These are phyloP conservation scores for Xeromyces bisporus DNA, from an alignment of 495 filamentous ascomycete species.

Conservation along the genomic window DNA sequence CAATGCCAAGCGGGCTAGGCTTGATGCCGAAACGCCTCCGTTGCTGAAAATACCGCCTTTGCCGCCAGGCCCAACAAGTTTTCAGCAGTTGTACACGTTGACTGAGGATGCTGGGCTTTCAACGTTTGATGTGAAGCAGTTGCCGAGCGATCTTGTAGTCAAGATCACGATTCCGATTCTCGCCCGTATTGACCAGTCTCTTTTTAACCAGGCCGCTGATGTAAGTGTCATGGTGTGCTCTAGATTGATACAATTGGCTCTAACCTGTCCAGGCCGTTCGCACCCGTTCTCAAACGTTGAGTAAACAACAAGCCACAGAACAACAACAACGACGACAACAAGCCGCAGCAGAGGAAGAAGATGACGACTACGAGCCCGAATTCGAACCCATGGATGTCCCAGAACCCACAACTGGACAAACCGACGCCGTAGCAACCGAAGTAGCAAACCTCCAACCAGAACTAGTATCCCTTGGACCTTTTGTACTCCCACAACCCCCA, in stretches of 20 bases:
- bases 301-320: slow-evolving; percentile 19
- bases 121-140: slow-evolving; percentile 61
- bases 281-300: slow-evolving; percentile 27
- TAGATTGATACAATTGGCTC: no score
- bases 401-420: slow-evolving; percentile 54
- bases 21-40: slow-evolving; percentile 35
- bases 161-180: slow-evolving; percentile 61
- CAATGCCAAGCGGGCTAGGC: slow-evolving; percentile 49
- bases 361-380: slow-evolving; percentile 80
- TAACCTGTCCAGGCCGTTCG: slow-evolving; percentile 24
- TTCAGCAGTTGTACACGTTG: slow-evolving; percentile 68
- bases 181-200: slow-evolving; percentile 39
- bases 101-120: slow-evolving; percentile 56
- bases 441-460: slow-evolving; percentile 32
- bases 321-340: slow-evolving; percentile 22
- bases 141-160: slow-evolving; percentile 57
- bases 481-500: slow-evolving; percentile 64
- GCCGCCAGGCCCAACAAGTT: slow-evolving; percentile 54
- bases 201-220: slow-evolving; percentile 52
- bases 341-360: slow-evolving; percentile 50
- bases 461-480: slow-evolving; percentile 44
- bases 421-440: slow-evolving; percentile 46
- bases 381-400: slow-evolving; percentile 55
- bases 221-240: slow-evolving; percentile 16
- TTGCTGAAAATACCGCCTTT: slow-evolving; percentile 46